Base-by-base conservation (phyloP, 2,329 filamentous ascomycete species). In the Phialocephala subalpina region DNA sequence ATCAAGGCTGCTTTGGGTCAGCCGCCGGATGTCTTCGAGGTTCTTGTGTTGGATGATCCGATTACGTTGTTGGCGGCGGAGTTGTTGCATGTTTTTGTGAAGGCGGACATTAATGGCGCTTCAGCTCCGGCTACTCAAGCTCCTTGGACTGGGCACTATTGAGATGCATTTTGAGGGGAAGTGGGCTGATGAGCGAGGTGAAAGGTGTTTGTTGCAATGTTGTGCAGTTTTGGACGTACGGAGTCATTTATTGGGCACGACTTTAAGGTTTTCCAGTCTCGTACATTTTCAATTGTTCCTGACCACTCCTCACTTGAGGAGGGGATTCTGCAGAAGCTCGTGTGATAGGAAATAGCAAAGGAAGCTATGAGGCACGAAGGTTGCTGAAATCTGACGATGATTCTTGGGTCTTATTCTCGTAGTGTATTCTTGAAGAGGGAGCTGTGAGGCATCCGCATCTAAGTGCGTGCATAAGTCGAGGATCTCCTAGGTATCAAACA, bases 401-500 rank as follows among this genome's bases (percentile, higher is more conserved):
- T 9, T 33, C 4, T 33, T 33, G 9, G 9, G 29, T 33, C 29
- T 33, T 33, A 33, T 5, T 33, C 4, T 33, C 29, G 9, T 5
- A 4, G 4, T 33, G 9, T 4, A 9, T 4, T 5, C 29, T 33
- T 33, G 29, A 33, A 33, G 9, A 33, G 29, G 29, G 29, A 33
- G 29, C 29, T 33, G 4, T 33, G 29, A 33, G 29, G 9, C 4
- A 33, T 33, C 4, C 29, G 4, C 29, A 9, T 9, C 29, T 33
- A 33, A n/a, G n/a, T n/a, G n/a, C n/a, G n/a, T 33, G 29, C 29
- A 33, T 9, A 42, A 42, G 38, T 14, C 38, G 12, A 42, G 12
- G 12, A 5, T 42, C 12, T 29, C 63, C 67, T 72, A 77, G 53
- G 73, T 68, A 45, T 67, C 67, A 67, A 76, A 77, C 29, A 73